Base-by-base conservation (phyloP, 805 yeast genomes). In the Wickerhamomyces ciferrii region DNA sequence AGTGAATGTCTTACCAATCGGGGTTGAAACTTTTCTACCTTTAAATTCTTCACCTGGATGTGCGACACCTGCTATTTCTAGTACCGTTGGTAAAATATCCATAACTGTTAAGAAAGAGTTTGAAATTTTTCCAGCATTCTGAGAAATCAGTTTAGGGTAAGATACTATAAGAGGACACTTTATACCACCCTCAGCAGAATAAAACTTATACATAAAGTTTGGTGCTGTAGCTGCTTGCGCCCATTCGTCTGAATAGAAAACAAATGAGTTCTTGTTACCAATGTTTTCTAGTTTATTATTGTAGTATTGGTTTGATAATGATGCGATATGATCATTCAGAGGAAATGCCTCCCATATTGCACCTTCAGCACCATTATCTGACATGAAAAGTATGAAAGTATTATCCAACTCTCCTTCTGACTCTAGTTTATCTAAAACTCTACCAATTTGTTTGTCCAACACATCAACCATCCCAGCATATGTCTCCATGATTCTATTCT, bases 351-450 rank as follows among this genome's bases (percentile, higher is more conserved):
- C 83, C 61, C 76, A 65, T 43, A 76, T 61, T 70, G 77, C 72
- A 15, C 84, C 82, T 56, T 80, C 84, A 5, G 84, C 84, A 21
- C 84, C 85, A 57, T 80, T 80, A 59, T 80, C 84, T 4, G 83
- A 77, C 73, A 79, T 75, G 63, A 80, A 80, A 31, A 78, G 50
- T n/a, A 79, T 66, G 52, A 78, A 66, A 0, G 84, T 79, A 60
- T 80, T 75, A 37, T 79, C 83, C 24, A 70, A 58, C 55, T 76
- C 76, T 13, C 70, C 76, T 2, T 63, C 58, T 4, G 51, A 43
- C 53, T 76, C 70, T 23, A 80, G 60, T 19, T 66, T 59, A 5
- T 69, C 61, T 5, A 79, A 46, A 1, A 79, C 71, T 45, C 72
- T 65, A 2, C 84, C 86, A 31, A 80, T 62, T 46, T 78, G 71